Base-by-base conservation (phyloP, 805 yeast genomes). In the Zygosaccharomyces bisporus region DNA sequence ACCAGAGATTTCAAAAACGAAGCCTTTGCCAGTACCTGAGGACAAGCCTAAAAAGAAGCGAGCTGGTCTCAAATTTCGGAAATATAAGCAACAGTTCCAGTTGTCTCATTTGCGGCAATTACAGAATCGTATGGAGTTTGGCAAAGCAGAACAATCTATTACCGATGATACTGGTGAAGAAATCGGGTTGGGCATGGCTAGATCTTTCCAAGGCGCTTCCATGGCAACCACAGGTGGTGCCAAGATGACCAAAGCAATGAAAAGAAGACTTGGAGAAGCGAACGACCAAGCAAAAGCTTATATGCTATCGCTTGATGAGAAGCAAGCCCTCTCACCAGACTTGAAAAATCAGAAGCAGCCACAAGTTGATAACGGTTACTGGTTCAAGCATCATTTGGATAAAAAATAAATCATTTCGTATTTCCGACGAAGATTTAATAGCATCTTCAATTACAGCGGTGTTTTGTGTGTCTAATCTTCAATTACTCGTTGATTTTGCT, bases 61-160 rank as follows among this genome's bases (percentile, higher is more conserved):
- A 55, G 97, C 95, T 1, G 99, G 99, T 0, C 71, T 80, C 51
- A 69, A 91, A 44, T 74, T 84, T 53, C 72, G 95, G 40, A 89
- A 88, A 63, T 75, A 79, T 69, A 88, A 86, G 62, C 86, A 88
- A 58, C 80, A 86, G 57, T 81, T 83, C 65, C 82, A 81, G 56
- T 75, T 85, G 74, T 83, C 95, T 0, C 95, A 89, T 43, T 61
- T 86, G 34, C 80, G 89, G 27, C 83, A 80, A 52, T 84, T 95
- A 2, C 95, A 87, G 56, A 89, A 91, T 60, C 77, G 85, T 57
- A 75, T 90, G 78, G 83, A 74, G 33, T 90, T 91, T 67, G 96
- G 95, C 5, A 75, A 81, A 54, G 71, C 74, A 50, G 96, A 87
- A 58, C 78, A 73, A 16, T 74, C 81, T 1, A 68, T 73, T 2